Conservation (phyloP, 2,329 filamentous ascomycete species). For the Hymenoscyphus albidus region DNA sequence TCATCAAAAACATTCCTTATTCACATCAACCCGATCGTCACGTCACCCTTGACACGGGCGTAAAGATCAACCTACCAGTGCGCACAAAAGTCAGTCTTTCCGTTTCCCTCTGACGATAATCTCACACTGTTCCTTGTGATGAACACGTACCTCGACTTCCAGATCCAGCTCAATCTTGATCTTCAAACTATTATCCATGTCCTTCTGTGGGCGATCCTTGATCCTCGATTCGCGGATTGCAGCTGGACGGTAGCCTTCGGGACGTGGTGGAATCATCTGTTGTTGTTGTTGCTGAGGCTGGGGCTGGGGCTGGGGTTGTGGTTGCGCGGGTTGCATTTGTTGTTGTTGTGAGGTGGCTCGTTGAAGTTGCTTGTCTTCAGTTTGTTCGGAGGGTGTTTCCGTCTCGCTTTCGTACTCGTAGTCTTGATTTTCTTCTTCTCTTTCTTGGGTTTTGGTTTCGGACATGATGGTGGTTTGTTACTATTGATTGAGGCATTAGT, state of each 20-base stretch:
- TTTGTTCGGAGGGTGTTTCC: background rate
- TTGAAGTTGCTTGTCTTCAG: background rate
- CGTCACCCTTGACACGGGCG: slow-evolving; percentile 28
- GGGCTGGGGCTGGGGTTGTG: background rate
- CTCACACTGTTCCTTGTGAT: background rate
- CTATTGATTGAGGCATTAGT: background rate
- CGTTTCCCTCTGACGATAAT: background rate
- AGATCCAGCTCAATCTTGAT: slow-evolving; percentile 40
- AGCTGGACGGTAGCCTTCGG: slow-evolving; percentile 17
- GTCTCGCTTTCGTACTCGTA: background rate
- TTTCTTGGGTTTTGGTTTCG: background rate
- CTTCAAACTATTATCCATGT: slow-evolving; percentile 35
- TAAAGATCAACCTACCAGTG: slow-evolving; percentile 26
- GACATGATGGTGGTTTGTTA: background rate
- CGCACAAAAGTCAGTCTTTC: background rate
- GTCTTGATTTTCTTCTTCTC: background rate
- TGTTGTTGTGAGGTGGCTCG: background rate
- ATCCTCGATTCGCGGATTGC: slow-evolving; percentile 35
- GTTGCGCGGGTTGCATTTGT: slow-evolving; percentile 2
- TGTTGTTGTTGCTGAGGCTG: slow-evolving; percentile 1
- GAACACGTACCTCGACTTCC: slow-evolving; percentile 32
- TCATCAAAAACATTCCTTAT: background rate
- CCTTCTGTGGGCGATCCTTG: slow-evolving; percentile 34
- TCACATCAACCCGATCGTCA: slow-evolving; percentile 32
- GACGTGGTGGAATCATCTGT: slow-evolving; percentile 14